Conservation (phyloP, 2,329 filamentous ascomycete species). For the Pestalotiopsis sp. region DNA sequence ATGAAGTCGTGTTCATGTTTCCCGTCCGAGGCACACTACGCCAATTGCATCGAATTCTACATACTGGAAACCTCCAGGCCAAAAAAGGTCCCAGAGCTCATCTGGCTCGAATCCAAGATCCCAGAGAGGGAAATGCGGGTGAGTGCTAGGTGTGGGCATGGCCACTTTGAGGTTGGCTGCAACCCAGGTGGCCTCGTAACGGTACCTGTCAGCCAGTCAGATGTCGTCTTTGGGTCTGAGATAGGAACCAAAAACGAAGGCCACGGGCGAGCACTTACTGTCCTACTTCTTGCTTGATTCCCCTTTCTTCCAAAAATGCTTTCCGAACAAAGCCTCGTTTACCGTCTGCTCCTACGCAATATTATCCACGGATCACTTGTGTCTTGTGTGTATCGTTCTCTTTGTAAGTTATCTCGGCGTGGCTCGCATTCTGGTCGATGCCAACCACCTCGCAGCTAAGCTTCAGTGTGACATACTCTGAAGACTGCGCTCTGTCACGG, state of each 20-base stretch:
- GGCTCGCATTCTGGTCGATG: not conserved
- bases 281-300: not conserved
- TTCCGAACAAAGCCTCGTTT: conserved; percentile 50
- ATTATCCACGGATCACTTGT: conserved; percentile 18
- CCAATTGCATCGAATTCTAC: too few relatives aligned
- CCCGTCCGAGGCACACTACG: too few relatives aligned
- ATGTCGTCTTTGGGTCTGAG: conserved; percentile 31
- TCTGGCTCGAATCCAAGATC: conserved; percentile 45
- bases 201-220: conserved; percentile 36
- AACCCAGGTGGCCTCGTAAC: conserved; percentile 47
- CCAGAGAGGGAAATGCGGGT: conserved; percentile 53
- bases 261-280: not conserved
- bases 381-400: not conserved
- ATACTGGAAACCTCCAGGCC: conserved; percentile 41
- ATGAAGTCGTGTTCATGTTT: too few relatives aligned
- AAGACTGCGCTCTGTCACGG: not conserved
- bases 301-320: conserved; percentile 42
- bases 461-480: not conserved
- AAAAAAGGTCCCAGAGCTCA: conserved; percentile 50
- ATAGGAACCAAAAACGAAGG: too few relatives aligned
- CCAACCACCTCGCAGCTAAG: not conserved
- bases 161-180: conserved; percentile 48
- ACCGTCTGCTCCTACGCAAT: conserved; percentile 48
- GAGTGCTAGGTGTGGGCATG: conserved; percentile 45
- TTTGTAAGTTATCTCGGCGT: conserved; percentile 15